Percentiles rank a stretch among this genome's conserved stretches.
These are phyloP conservation scores for Anthostomella pinea DNA, from an alignment of 2,329 filamentous ascomycete genomes.

Conservation along the genomic window DNA sequence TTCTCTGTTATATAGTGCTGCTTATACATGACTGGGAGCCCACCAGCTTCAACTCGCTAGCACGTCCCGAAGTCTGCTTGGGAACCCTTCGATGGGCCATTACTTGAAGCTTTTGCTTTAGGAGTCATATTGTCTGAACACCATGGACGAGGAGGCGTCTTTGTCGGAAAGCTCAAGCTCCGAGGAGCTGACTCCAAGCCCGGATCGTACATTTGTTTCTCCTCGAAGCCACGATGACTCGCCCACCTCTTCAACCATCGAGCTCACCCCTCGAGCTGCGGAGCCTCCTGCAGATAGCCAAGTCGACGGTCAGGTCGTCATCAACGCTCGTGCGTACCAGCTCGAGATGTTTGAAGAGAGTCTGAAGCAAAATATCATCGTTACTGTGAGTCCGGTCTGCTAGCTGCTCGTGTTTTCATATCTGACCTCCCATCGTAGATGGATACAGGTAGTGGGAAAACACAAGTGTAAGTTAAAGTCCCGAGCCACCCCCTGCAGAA, in stretches of 20 bases:
- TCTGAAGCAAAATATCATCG: constrained; percentile 66
- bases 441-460: constrained; percentile 79
- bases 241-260: no score
- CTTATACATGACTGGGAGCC: no score
- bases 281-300: constrained; percentile 4
- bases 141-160: constrained; percentile 1
- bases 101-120: no score
- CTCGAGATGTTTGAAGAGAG: constrained; percentile 73
- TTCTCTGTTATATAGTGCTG: no score
- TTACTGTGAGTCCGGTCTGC: constrained; percentile 51
- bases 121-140: no score
- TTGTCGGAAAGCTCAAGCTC: constrained; percentile 8
- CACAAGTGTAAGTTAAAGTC: constrained; percentile 59
- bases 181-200: constrained; percentile 2
- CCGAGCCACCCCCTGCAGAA: background rate
- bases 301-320: constrained; percentile 25
- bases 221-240: constrained; percentile 3
- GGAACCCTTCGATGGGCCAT: no score
- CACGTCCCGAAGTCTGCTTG: no score
- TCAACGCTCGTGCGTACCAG: constrained; percentile 63
- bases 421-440: constrained; percentile 44
- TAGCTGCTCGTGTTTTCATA: background rate
- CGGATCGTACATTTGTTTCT: constrained; percentile 1
- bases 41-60: no score
- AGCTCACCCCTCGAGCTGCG: background rate